Evolutionary conservation across 2,329 filamentous ascomycete species (phyloP).

Genomic region (Epichloe hybrida): DNA sequence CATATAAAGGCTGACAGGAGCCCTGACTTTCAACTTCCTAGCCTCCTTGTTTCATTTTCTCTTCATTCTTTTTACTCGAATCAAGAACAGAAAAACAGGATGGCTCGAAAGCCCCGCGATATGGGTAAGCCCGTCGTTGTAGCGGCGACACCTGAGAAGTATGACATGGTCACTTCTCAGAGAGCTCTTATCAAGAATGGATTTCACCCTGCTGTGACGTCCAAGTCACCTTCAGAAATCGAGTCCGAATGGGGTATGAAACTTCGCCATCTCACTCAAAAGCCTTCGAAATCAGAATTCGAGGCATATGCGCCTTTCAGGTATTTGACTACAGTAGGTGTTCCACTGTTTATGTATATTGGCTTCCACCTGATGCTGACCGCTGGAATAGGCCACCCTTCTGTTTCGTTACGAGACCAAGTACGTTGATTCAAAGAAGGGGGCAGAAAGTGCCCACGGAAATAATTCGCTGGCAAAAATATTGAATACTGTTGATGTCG

Average conservation of each 20-base stretch:
- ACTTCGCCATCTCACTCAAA: background rate
- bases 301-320: background rate
- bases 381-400: conserved; percentile 1
- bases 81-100: background rate
- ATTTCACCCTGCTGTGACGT: conserved; percentile 10
- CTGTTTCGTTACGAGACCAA: conserved; percentile 6
- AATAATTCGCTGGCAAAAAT: conserved; percentile 1
- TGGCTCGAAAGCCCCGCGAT: background rate
- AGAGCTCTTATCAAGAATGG: conserved; percentile 5
- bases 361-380: background rate
- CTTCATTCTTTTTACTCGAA: background rate
- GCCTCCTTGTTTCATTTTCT: background rate
- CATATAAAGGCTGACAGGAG: background rate
- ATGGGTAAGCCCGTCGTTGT: background rate
- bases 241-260: conserved; percentile 1
- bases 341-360: background rate
- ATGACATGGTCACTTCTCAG: conserved; percentile 8
- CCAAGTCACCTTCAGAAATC: conserved; percentile 3
- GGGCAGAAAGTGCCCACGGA: background rate
- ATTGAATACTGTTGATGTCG: conserved; percentile 7
- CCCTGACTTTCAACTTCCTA: background rate
- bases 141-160: background rate
- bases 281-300: background rate
- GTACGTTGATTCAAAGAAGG: background rate
- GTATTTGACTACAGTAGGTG: conserved; percentile 4